Evolutionary conservation across 2,329 filamentous ascomycete genomes (phyloP).

Genomic region (Eutypella sp.): DNA sequence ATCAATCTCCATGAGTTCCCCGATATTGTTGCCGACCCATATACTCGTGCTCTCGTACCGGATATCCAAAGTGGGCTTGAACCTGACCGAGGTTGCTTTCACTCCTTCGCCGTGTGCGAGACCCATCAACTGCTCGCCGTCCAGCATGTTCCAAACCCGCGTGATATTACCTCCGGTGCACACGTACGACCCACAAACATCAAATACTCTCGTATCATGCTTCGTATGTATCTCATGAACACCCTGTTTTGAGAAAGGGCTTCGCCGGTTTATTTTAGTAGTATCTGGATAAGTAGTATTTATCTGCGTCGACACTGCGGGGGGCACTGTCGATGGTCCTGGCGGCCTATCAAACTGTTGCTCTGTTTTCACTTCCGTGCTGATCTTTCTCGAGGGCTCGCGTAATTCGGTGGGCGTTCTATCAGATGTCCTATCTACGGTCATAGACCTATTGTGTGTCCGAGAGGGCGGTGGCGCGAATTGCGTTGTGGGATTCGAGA

Average conservation of each 20-base stretch:
- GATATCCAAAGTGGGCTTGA: constrained; percentile 75
- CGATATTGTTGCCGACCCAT: constrained; percentile 86
- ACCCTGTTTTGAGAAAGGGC: constrained; percentile 68
- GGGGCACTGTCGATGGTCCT: constrained; percentile 10
- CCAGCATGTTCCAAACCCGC: constrained; percentile 78
- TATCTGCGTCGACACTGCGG: constrained; percentile 39
- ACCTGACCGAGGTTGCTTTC: constrained; percentile 74
- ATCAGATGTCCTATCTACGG: constrained; percentile 41
- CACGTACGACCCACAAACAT: constrained; percentile 80
- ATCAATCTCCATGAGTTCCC: constrained; percentile 87
- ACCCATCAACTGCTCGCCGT: constrained; percentile 77
- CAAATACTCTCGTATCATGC: constrained; percentile 81
- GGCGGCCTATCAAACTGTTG: constrained; percentile 12
- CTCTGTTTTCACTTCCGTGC: constrained; percentile 12
- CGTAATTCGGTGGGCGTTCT: constrained; percentile 34
- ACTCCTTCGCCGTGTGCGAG: constrained; percentile 79
- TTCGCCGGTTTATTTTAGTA: constrained; percentile 76
- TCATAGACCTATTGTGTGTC: constrained; percentile 44
- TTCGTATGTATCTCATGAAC: constrained; percentile 74
- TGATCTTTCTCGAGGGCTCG: constrained; percentile 20
- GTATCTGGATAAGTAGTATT: constrained; percentile 74
- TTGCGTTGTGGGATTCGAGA: constrained; percentile 42
- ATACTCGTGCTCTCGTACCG: constrained; percentile 75
- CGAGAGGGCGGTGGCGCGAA: constrained; percentile 36
- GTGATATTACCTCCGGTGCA: constrained; percentile 86